phyloP scores from a whole-genome alignment of 495 filamentous ascomycete genomes.

The Staphylotrichum tortipilum region DNA sequence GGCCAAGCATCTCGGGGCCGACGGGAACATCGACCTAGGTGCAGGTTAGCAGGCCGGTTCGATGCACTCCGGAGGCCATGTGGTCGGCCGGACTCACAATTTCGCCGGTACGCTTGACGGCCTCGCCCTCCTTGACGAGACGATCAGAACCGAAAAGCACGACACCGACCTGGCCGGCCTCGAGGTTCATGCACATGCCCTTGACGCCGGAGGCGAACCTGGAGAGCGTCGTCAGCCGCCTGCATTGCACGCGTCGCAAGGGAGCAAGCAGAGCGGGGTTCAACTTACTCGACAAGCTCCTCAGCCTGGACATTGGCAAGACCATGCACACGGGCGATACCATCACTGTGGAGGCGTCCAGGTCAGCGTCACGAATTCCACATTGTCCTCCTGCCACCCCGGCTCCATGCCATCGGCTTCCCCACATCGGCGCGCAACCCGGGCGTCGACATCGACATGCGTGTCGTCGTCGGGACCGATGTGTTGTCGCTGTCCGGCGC shows the following conservation, averaged over 20 bases:
- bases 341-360: slow-evolving; percentile 64
- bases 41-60: slow-evolving; percentile 1
- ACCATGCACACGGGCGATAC: slow-evolving; percentile 99
- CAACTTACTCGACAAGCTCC: slow-evolving; percentile 96
- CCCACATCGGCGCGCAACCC: not conserved
- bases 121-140: slow-evolving; percentile 99
- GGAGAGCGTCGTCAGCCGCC: slow-evolving; percentile 15
- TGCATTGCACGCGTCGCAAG: not conserved
- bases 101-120: slow-evolving; percentile 97
- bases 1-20: slow-evolving; percentile 83
- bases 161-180: slow-evolving; percentile 99
- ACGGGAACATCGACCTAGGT: slow-evolving; percentile 91
- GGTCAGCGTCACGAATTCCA: slow-evolving; percentile 32
- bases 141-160: slow-evolving; percentile 99
- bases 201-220: slow-evolving; percentile 99
- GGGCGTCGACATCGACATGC: not conserved
- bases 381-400: not conserved
- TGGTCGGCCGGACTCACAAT: slow-evolving; percentile 72
- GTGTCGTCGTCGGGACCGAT: slow-evolving; percentile 5
- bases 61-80: not conserved
- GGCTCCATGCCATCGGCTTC: not conserved
- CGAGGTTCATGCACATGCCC: slow-evolving; percentile 99
- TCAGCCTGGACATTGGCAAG: slow-evolving; percentile 99
- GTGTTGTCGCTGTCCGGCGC: slow-evolving; percentile 6
- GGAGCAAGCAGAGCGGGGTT: not conserved